These are phyloP conservation scores for Fagopyrum homotropicum DNA, from an alignment of 148 eudicot species.

Conservation along the genomic window DNA sequence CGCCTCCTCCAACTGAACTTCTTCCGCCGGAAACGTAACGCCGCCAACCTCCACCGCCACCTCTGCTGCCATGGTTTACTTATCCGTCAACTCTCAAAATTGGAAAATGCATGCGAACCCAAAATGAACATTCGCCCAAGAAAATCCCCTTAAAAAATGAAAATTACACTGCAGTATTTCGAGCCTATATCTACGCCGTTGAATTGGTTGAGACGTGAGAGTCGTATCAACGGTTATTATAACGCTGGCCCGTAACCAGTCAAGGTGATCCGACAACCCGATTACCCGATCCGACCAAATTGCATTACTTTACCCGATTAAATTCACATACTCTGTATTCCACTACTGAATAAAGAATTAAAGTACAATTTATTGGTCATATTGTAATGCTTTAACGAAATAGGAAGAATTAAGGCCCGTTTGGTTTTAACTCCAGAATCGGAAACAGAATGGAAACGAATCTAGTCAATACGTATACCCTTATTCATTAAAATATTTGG, in stretches of 20 bases:
- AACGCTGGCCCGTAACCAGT: no score
- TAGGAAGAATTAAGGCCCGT: not conserved
- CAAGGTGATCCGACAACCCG: no score
- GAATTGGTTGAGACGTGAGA: not conserved
- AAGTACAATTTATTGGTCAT: no score
- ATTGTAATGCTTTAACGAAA: not conserved
- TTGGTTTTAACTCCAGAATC: no score
- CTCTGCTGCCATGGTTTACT: not conserved
- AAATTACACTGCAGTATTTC: not conserved
- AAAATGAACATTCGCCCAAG: no score
- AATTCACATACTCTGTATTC: no score
- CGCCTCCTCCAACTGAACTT: slow-evolving; percentile 11
- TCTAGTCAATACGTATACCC: no score
- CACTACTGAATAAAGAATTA: not conserved
- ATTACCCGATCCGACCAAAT: not conserved
- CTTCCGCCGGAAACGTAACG: slow-evolving; percentile 16
- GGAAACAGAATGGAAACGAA: no score
- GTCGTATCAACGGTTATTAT: not conserved
- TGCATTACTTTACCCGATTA: no score
- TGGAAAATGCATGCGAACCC: not conserved
- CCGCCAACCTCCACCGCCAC: not conserved
- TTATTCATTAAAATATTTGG: no score
- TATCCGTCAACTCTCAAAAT: not conserved
- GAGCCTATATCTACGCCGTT: not conserved
- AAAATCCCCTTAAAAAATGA: not conserved